Evolutionary conservation across 306 rosid species (phyloP).

Genomic region (Fagus sylvatica): DNA sequence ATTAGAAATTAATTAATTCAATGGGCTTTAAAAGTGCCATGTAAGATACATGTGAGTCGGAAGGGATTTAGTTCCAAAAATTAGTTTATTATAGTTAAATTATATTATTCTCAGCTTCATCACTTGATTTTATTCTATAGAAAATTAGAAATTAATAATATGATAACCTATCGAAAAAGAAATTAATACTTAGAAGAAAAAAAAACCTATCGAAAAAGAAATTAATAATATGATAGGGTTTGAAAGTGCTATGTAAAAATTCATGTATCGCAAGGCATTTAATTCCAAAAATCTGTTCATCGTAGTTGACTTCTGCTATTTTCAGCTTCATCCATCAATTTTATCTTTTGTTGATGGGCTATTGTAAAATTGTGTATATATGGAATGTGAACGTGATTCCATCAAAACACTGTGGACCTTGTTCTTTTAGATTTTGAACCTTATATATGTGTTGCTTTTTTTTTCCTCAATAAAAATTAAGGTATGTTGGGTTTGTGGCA

Average conservation of each 20-base stretch:
- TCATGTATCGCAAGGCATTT: not conserved
- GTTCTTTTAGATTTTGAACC: not conserved
- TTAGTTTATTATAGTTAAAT: not conserved
- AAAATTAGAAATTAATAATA: no score
- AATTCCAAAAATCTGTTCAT: not conserved
- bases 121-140: not conserved
- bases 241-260: not conserved
- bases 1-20: not conserved
- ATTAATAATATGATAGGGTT: not conserved
- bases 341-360: not conserved
- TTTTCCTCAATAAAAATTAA: conserved; percentile 1
- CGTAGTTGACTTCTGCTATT: not conserved
- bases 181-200: no score
- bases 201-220: no score
- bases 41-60: not conserved
- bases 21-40: not conserved
- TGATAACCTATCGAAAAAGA: no score
- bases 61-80: not conserved
- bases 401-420: not conserved
- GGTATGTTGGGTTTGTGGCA: conserved; percentile 39
- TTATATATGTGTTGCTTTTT: conserved; percentile 5
- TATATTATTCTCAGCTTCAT: not conserved
- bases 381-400: not conserved
- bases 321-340: not conserved
- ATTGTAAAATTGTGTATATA: not conserved